Evolutionary conservation across 2,329 filamentous ascomycete genomes (phyloP), one percentile per base, ranked within the genome.

Genomic region (Claviceps arundinis): DNA sequence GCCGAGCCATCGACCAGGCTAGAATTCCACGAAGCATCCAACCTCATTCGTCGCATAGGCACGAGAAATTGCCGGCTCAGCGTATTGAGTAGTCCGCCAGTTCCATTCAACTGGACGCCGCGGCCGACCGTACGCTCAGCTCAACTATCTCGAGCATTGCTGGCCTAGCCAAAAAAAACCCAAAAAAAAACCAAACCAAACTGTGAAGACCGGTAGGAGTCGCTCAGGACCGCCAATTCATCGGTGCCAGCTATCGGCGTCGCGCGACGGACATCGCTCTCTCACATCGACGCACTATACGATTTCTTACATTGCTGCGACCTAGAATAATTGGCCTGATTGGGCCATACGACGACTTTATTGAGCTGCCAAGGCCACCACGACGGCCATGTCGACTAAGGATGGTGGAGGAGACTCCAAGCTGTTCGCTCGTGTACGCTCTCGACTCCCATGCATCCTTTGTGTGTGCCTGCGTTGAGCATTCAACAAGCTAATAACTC

Each of bases 371-470:
- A 41, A 34, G 42, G 48, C 54, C 47, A 46, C 41, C 48, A 14
- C 49, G 22, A 22, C 58, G 66, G 70, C 62, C 64, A 81, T 81
- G 77, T 75, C 78, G 62, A 72, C 66, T 63, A 69, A 74, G 56
- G 72, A 63, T 56, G 61, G 82, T 70, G 88, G 87, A 73, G 89
- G 93, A 72, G 93, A 97, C 82, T 95, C 93, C 74, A 97, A 96
- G 81, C 84, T 98, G 74, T 98, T 98, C 76, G 91, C 93, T 70
- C 84, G 93, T 76, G 93, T 98, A 80, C 76, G 77, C 70, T 53
- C 55, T 42, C 24, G 44, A 38, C 46, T 54, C 51, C 44, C 47
- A 44, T 50, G 41, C 13, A 17, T 19, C 67, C 78, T 55, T 70
- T 75, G 60, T 78, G 78, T 56, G 62, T 76, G 53, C 73, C 76